Base-by-base conservation (phyloP, 805 yeast genomes). In the Wickerhamomyces pijperi region DNA sequence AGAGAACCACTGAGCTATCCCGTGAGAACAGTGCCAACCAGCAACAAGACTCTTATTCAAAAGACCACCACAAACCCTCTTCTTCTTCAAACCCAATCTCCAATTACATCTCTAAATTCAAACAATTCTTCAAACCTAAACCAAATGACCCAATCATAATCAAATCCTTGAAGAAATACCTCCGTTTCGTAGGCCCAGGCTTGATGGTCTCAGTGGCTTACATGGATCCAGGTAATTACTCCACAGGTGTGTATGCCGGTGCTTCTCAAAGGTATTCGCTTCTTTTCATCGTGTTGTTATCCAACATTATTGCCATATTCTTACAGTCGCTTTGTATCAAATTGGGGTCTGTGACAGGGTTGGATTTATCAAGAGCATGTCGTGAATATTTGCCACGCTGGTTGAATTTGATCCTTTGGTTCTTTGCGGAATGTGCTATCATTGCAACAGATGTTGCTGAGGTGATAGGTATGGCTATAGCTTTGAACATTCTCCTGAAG, bases 371-470 rank as follows among this genome's bases (percentile, higher is more conserved):
- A 3, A 82, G 86, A 48, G 84, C 82, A 55, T 87, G 95, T 59
- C 70, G 86, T 32, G 63, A 67, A 42, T 76, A 80, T 52, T 64
- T 87, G 23, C 87, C 94, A 0, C 58, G 58, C 19, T 75, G 81
- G 75, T 56, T 82, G 50, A 83, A 84, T 50, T 46, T 74, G 32
- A 46, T 68, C 3, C 56, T 86, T 4, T 87, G 87, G 59, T 56
- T 78, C n/a, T 70, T 83, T 53, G 90, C 95, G 0, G 96, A 87
- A 51, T 60, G 82, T 41, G 94, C 95, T 7, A 87, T 87, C 42
- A 78, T 87, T 33, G 90, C 95, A 14, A 88, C 97, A 0, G 96
- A 87, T 61, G 68, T 87, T 46, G 96, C 96, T 1, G 97, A 88
- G 57, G 96, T 87, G 7, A 85, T 88, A 19, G 97, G 96, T 36